Evolutionary conservation across 2,329 filamentous ascomycete species (phyloP).

Genomic region (Lasiodiplodia gonubiensis): DNA sequence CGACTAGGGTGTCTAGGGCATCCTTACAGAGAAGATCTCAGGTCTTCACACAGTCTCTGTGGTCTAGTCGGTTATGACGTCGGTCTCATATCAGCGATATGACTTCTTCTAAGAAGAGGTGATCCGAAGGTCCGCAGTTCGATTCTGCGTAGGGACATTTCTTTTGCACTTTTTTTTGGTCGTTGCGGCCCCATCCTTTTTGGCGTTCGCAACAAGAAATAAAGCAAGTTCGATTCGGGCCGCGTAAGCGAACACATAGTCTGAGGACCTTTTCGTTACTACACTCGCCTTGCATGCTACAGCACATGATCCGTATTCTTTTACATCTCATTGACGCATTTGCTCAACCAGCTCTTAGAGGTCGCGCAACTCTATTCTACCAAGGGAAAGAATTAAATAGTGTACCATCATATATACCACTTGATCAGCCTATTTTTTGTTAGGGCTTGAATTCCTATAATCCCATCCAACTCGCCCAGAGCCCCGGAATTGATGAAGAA

Average conservation of each 20-base stretch:
- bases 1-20: not conserved
- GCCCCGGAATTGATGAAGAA: not conserved
- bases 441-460: not conserved
- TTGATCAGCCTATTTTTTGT: not conserved
- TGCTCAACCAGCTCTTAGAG: no score
- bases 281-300: no score
- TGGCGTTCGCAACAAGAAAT: not conserved
- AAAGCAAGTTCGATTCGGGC: not conserved
- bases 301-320: no score
- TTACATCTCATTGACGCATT: no score
- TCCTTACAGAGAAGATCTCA: conserved; percentile 2
- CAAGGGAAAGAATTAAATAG: no score
- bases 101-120: conserved; percentile 25
- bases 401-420: no score
- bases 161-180: not conserved
- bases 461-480: not conserved
- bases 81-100: conserved; percentile 26
- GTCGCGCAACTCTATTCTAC: no score
- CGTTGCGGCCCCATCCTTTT: not conserved
- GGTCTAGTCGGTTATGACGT: conserved; percentile 30
- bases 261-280: no score
- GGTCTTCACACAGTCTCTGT: conserved; percentile 9
- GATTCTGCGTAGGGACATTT: conserved; percentile 22
- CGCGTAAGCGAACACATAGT: not conserved
- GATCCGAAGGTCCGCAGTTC: conserved; percentile 28